Percentiles rank a stretch among this genome's conserved stretches.
phyloP scores from a whole-genome alignment of 1,284 basidiomycete species.

The Cutaneotrichosporon daszewskae region DNA sequence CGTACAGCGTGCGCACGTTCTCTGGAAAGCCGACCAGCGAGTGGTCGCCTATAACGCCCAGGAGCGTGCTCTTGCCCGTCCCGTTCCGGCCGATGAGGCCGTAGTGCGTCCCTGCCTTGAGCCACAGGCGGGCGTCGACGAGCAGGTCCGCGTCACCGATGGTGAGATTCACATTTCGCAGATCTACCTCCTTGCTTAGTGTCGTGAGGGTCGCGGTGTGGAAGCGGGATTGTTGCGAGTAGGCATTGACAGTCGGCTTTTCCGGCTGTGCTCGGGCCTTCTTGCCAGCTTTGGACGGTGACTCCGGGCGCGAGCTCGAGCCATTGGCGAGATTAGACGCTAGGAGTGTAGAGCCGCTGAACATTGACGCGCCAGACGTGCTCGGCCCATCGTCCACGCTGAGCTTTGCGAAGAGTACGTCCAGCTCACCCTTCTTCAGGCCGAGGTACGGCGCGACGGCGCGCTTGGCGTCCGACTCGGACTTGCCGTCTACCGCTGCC shows the following conservation, averaged over 20 bases:
- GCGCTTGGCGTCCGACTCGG: conserved; percentile 1
- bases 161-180: conserved; percentile 51
- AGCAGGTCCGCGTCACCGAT: conserved; percentile 55
- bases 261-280: not conserved
- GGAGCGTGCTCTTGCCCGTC: conserved; percentile 54
- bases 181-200: conserved; percentile 50
- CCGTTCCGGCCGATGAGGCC: conserved; percentile 56
- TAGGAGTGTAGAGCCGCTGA: not conserved
- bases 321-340: not conserved
- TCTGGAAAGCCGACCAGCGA: conserved; percentile 65
- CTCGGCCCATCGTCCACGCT: too few relatives aligned
- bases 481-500: conserved; percentile 6
- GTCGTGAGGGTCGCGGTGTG: conserved; percentile 50
- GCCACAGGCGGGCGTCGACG: conserved; percentile 53
- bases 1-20: conserved; percentile 80
- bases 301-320: not conserved
- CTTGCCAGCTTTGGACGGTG: conserved; percentile 5
- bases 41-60: conserved; percentile 65
- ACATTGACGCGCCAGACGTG: too few relatives aligned
- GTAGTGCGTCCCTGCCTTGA: conserved; percentile 55
- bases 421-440: conserved; percentile 7
- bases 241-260: conserved; percentile 6
- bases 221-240: conserved; percentile 50
- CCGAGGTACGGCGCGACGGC: conserved; percentile 15
- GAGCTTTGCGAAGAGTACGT: conserved; percentile 10